Evolutionary conservation across 441 rosid genomes (phyloP).

Genomic region (Mallotus repandus): DNA sequence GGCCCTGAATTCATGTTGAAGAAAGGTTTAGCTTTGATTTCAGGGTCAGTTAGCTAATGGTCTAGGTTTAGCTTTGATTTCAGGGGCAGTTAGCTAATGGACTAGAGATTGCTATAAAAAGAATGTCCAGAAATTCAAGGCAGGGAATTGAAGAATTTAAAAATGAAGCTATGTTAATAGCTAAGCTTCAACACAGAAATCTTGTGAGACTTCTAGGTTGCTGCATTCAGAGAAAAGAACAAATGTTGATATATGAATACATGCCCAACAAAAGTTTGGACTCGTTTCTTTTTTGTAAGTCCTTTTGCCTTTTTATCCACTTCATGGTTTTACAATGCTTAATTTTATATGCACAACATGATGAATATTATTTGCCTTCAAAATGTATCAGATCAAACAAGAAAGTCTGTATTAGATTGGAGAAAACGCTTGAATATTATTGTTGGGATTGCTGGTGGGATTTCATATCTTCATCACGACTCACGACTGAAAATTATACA

Average conservation of each 20-base stretch:
- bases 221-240: slow-evolving; percentile 54
- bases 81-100: slow-evolving; percentile 46
- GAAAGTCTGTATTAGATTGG: slow-evolving; percentile 39
- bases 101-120: slow-evolving; percentile 57
- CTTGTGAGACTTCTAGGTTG: slow-evolving; percentile 61
- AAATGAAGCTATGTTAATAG: slow-evolving; percentile 53
- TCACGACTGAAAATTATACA: slow-evolving; percentile 63
- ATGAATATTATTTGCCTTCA: background rate
- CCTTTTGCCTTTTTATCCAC: background rate
- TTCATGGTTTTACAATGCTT: background rate
- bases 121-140: slow-evolving; percentile 44
- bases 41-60: slow-evolving; percentile 25
- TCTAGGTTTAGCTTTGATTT: background rate
- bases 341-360: background rate
- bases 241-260: slow-evolving; percentile 58
- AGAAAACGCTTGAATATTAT: slow-evolving; percentile 42
- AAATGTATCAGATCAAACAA: slow-evolving; percentile 29
- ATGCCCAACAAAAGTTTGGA: slow-evolving; percentile 64
- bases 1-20: too few species aligned
- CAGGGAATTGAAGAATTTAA: slow-evolving; percentile 61
- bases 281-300: slow-evolving; percentile 47
- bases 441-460: slow-evolving; percentile 54
- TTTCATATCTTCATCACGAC: slow-evolving; percentile 62
- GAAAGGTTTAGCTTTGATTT: too few species aligned
- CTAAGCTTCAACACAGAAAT: slow-evolving; percentile 65